phyloP scores from a whole-genome alignment of 768 basidiomycete genomes.

The Hygrophorus russula region DNA sequence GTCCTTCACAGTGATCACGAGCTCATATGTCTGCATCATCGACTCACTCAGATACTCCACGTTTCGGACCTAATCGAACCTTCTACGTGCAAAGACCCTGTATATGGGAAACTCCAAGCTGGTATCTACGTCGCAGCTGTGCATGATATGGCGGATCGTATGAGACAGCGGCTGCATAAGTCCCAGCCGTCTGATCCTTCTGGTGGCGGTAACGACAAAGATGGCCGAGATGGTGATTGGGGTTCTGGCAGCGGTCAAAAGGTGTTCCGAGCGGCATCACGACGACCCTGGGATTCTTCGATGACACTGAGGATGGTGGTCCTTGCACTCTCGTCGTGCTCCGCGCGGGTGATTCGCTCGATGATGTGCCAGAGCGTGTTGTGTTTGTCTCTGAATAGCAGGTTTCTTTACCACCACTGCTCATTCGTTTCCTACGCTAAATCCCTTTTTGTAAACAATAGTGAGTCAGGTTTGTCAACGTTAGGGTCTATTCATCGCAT shows the following conservation, averaged over 20 bases:
- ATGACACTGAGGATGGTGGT: constrained; percentile 10
- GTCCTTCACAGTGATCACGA: constrained; percentile 1
- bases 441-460: constrained; percentile 4
- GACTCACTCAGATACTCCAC: neutral
- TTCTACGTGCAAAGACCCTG: neutral
- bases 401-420: constrained; percentile 7
- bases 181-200: neutral
- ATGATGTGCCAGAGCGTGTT: neutral
- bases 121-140: constrained; percentile 1
- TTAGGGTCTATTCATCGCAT: neutral
- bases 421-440: constrained; percentile 6
- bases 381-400: constrained; percentile 7
- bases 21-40: constrained; percentile 2
- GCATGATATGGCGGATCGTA: neutral
- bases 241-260: neutral
- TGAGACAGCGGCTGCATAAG: neutral
- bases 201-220: neutral
- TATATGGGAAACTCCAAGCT: constrained; percentile 1
- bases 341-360: constrained; percentile 7
- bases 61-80: constrained; percentile 1
- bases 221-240: neutral
- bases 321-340: constrained; percentile 9
- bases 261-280: constrained; percentile 9
- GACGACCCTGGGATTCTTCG: constrained; percentile 9
- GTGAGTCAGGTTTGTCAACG: constrained; percentile 8